Percentiles rank a stretch among this genome's conserved stretches.
phyloP scores from a whole-genome alignment of 345 rosid genomes.

The Reutealis trisperma region DNA sequence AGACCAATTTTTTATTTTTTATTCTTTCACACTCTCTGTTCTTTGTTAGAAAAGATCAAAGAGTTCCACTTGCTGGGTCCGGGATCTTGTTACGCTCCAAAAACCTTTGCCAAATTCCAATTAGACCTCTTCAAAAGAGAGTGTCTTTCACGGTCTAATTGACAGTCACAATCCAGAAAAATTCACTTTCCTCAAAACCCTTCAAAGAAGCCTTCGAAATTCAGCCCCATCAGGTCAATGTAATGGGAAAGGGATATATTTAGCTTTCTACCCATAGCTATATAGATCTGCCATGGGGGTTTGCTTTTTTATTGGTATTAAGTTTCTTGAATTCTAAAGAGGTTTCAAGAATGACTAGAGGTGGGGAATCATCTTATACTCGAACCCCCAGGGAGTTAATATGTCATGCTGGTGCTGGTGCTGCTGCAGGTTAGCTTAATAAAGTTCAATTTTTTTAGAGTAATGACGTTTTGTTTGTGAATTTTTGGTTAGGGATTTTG shows the following conservation, averaged over 20 bases:
- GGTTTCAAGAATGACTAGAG: slow-evolving; percentile 48
- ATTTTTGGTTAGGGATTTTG: slow-evolving; percentile 8
- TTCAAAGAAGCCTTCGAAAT: slow-evolving; percentile 11
- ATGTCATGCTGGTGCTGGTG: slow-evolving; percentile 78
- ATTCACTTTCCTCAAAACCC: slow-evolving; percentile 11
- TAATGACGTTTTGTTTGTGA: background rate
- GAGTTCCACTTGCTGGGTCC: background rate
- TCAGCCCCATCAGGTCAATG: slow-evolving; percentile 12
- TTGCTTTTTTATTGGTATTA: slow-evolving; percentile 9
- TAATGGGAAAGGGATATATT: slow-evolving; percentile 23
- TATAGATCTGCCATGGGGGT: slow-evolving; percentile 35
- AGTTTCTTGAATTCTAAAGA: slow-evolving; percentile 15
- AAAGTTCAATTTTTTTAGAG: background rate
- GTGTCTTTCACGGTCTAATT: slow-evolving; percentile 6
- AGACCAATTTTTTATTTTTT: background rate
- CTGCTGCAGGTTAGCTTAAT: slow-evolving; percentile 68
- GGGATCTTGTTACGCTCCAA: background rate
- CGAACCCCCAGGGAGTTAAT: slow-evolving; percentile 42
- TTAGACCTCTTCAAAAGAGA: slow-evolving; percentile 8
- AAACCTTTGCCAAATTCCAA: background rate
- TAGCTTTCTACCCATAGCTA: background rate
- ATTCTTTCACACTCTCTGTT: background rate
- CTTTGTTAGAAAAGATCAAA: background rate
- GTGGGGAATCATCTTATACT: slow-evolving; percentile 38
- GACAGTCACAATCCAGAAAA: background rate